These are phyloP conservation scores for Elasticomyces elasticus DNA, from an alignment of 495 filamentous ascomycete species.

Conservation along the genomic window DNA sequence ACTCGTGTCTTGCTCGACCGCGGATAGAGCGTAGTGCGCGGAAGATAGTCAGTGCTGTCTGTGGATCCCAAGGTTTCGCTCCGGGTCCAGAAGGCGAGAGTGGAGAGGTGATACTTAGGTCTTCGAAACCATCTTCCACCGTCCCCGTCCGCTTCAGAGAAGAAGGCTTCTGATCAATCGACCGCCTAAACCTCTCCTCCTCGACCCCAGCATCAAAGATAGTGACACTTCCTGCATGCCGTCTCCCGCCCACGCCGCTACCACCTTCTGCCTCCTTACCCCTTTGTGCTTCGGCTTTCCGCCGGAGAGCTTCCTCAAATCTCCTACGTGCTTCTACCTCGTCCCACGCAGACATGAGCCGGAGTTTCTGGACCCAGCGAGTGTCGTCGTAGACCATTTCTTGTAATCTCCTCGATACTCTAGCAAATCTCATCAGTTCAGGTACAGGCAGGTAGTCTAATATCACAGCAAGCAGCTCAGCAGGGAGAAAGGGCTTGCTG, in stretches of 20 bases:
- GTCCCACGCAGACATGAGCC: conserved; percentile 85
- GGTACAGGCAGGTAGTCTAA: conserved; percentile 78
- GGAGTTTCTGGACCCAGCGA: conserved; percentile 78
- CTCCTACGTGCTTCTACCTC: conserved; percentile 72
- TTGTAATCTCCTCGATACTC: conserved; percentile 74
- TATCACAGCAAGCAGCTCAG: conserved; percentile 81
- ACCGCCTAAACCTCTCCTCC: conserved; percentile 36
- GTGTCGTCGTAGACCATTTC: conserved; percentile 99
- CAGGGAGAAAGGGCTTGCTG: conserved; percentile 70
- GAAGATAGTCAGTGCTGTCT: conserved; percentile 55
- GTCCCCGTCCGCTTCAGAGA: conserved; percentile 13
- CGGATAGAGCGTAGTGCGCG: conserved; percentile 64
- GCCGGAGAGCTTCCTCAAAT: conserved; percentile 62
- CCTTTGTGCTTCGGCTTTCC: conserved; percentile 52
- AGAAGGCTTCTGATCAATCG: conserved; percentile 17
- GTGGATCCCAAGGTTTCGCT: conserved; percentile 36
- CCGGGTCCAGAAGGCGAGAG: conserved; percentile 22
- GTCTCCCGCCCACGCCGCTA: conserved; percentile 19
- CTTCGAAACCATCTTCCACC: conserved; percentile 58
- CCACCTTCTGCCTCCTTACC: conserved; percentile 41
- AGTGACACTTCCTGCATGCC: conserved; percentile 32
- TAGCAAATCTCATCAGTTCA: conserved; percentile 79
- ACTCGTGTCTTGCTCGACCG: conserved; percentile 80
- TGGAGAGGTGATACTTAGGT: conserved; percentile 44
- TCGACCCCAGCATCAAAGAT: conserved; percentile 63